Evolutionary conservation across 2,329 filamentous ascomycete species (phyloP), one percentile per base, ranked within the genome.

Genomic region (Amauroascus niger): DNA sequence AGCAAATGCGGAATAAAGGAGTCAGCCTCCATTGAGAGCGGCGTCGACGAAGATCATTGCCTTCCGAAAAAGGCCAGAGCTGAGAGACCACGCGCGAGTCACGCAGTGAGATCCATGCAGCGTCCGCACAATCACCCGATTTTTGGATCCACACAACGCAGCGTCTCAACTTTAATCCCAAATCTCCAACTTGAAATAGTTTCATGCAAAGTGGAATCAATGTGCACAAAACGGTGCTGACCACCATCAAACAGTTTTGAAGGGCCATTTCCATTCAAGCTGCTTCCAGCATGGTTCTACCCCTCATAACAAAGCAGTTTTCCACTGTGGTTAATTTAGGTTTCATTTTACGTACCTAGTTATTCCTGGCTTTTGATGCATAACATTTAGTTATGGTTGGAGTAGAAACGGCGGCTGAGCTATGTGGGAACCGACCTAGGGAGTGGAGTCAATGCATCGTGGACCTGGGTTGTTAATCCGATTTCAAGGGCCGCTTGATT

Each of bases 201-300:
- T 51, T 44, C 28, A 49, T 39, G 46, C 46, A 49, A 18, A 49
- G 9, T 16, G 22, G 32, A 39, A 49, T 16, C 33, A 49, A n/a
- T 49, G n/a, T 47, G 45, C 45, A 47, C n/a, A 11, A 28, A 39
- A 39, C 33, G 6, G 14, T 16, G 20, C 33, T 39, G 32, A 13
- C 16, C 9, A 7, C 9, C 13, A 35, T 39, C 20, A 37, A 39
- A 14, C 13, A 6, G 46, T 8, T 22, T n/a, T 39, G 18, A 26
- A 33, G 20, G 11, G 14, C 11, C 46, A 18, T 26, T 49, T 39
- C 5, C 33, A 11, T 24, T 40, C 20, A 35, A 28, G 13, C 39
- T 30, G 32, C 13, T 28, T 49, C 22, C 46, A 49, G 33, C n/a
- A 11, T 16, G 13, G n/a, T 16, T 16, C 33, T 39, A 30, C n/a